A percentile compares a stretch with the other conserved stretches of the same genome.
Evolutionary conservation across 225 moss, liverwort and hornwort species (phyloP).

Genomic region (Polytrichum commune): DNA sequence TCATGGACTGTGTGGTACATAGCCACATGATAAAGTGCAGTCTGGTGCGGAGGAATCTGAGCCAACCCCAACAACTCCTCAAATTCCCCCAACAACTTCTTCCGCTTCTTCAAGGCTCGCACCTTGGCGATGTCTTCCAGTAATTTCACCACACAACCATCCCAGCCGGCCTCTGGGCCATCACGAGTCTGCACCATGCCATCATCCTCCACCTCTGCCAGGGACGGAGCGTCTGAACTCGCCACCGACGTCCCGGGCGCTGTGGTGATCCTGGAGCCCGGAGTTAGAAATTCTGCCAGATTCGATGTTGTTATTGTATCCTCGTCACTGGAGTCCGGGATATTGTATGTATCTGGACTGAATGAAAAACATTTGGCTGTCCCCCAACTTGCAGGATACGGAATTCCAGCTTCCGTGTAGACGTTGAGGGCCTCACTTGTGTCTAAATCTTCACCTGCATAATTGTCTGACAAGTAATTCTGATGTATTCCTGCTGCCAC

Average conservation of each 20-base stretch:
- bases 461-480: too few species aligned
- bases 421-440: not conserved
- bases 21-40: slow-evolving; percentile 57
- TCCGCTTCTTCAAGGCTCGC: slow-evolving; percentile 30
- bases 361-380: too few species aligned
- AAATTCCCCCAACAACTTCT: slow-evolving; percentile 38
- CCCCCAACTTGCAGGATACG: too few species aligned
- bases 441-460: slow-evolving; percentile 1
- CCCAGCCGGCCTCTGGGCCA: slow-evolving; percentile 43
- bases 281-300: slow-evolving; percentile 22
- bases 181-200: not conserved
- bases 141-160: slow-evolving; percentile 50
- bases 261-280: slow-evolving; percentile 26
- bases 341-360: too few species aligned
- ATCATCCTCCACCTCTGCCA: slow-evolving; percentile 1
- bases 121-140: slow-evolving; percentile 37
- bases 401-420: too few species aligned
- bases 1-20: slow-evolving; percentile 54
- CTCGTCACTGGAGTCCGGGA: slow-evolving; percentile 13
- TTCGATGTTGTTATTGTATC: slow-evolving; percentile 8
- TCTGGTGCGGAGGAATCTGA: slow-evolving; percentile 71
- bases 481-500: not conserved
- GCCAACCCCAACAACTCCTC: slow-evolving; percentile 34
- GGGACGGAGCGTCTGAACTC: slow-evolving; percentile 14
- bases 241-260: slow-evolving; percentile 8